These are phyloP conservation scores for Calonectria hongkongensis DNA, from an alignment of 2,329 filamentous ascomycete genomes.

Conservation along the genomic window DNA sequence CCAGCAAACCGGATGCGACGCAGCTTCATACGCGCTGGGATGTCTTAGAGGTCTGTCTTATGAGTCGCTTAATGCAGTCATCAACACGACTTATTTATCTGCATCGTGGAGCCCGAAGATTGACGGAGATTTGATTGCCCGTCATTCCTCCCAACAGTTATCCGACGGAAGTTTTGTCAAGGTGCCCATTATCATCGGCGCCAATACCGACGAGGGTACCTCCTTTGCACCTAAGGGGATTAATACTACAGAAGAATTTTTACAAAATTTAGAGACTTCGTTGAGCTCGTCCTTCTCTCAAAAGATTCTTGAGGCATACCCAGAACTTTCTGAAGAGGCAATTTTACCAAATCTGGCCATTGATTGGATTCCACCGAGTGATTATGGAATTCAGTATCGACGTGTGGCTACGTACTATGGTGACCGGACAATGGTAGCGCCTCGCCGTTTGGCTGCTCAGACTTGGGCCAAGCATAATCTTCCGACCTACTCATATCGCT, in stretches of 20 bases:
- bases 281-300: conserved; percentile 8
- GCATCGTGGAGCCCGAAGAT: conserved; percentile 38
- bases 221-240: conserved; percentile 37
- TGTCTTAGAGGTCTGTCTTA: conserved; percentile 34
- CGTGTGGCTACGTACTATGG: conserved; percentile 41
- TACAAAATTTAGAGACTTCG: conserved; percentile 2
- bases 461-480: conserved; percentile 53
- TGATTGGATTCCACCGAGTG: conserved; percentile 33
- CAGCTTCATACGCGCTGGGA: background rate
- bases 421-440: conserved; percentile 37
- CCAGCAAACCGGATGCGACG: conserved; percentile 30
- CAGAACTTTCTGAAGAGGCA: conserved; percentile 7
- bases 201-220: conserved; percentile 42
- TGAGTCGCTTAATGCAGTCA: conserved; percentile 21
- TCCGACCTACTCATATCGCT: conserved; percentile 39
- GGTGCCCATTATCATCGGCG: conserved; percentile 39
- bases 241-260: conserved; percentile 36
- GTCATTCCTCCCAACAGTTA: conserved; percentile 28
- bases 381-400: conserved; percentile 35
- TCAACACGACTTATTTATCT: conserved; percentile 38
- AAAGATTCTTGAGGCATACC: conserved; percentile 21
- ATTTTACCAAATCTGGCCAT: conserved; percentile 34
- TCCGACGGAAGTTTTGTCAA: conserved; percentile 40
- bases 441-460: conserved; percentile 38
- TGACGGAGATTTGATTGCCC: conserved; percentile 39